phyloP scores from a whole-genome alignment of 2,329 filamentous ascomycete genomes.

The Hypoxylon sp. region DNA sequence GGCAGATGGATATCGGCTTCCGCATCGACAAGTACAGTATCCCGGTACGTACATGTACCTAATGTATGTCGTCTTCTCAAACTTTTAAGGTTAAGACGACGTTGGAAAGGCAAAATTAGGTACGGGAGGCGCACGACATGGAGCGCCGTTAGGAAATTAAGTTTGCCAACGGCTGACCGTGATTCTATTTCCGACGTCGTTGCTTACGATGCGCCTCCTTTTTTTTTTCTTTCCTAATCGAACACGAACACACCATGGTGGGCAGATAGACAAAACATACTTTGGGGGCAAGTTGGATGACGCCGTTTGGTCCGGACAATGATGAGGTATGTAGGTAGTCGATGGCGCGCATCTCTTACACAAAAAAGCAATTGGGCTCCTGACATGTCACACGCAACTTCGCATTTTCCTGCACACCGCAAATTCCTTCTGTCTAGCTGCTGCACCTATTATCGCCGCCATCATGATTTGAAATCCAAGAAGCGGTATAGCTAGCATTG shows the following conservation, averaged over 20 bases:
- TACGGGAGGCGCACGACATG: background rate
- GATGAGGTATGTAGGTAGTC: background rate
- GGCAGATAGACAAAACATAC: background rate
- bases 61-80: slow-evolving; percentile 14
- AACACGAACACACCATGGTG: slow-evolving; percentile 7
- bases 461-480: background rate
- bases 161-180: background rate
- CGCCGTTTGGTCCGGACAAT: background rate
- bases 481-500: background rate
- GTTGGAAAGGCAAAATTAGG: background rate
- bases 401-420: background rate
- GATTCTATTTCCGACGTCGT: background rate
- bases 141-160: slow-evolving; percentile 6
- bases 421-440: background rate
- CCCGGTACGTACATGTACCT: slow-evolving; percentile 1
- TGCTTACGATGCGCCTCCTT: slow-evolving; percentile 6
- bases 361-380: background rate
- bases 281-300: slow-evolving; percentile 5
- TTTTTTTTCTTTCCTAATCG: background rate
- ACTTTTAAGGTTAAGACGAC: slow-evolving; percentile 7
- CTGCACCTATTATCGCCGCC: background rate
- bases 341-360: background rate
- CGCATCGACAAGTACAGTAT: background rate
- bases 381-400: background rate
- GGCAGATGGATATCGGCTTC: background rate